Evolutionary conservation across 2,329 filamentous ascomycete genomes (phyloP), one percentile per base, ranked within the genome.

Genomic region (Botrytis paeoniae): DNA sequence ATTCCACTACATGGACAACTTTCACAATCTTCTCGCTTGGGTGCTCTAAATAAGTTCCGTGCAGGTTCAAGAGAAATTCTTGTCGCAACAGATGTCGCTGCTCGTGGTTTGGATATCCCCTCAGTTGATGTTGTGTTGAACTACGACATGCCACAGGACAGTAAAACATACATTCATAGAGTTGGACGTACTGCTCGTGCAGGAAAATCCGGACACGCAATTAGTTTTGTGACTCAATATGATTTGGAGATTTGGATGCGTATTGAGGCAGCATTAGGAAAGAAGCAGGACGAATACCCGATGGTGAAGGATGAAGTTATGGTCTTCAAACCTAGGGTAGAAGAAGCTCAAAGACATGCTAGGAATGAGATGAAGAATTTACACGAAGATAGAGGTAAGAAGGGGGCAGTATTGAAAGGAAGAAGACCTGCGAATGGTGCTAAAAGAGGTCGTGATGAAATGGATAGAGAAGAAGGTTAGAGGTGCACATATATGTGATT

Each of bases 1-100:
- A 96, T 98, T 74, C 95, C 96, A 0, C 87, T 99, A 0, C 95
- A 99, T 82, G 96, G 95, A 14, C 93, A 97, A 80, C 88, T 99
- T 69, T 94, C 91, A 1, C 96, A 99, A 81, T 93, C 93, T 1
- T 88, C 93, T 25, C 93, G 96, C 77, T 85, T 98, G 0, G 95
- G 94, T 10, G 93, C 96, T 0, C 85, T 99, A 14, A 93, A 92
- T 81, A 98, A 98, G 81, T 98, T 99, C 86, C 91, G 92, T 71
- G 86, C 92, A 4, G 90, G 91, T 12, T 89, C 88, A n/a, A 87
- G 94, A 60, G 90, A 97, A 76, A 95, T 99, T 57, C 88, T 99
- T 6, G 92, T 98, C 5, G 94, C 94, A 18, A 98, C 95, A 0
- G 95, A 98, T 81, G 93, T 98, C n/a, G 95, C 95, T 1, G 93